Percentiles rank a stretch among this genome's conserved stretches.
These are phyloP conservation scores for Pseudonectria buxi DNA, from an alignment of 2,329 filamentous ascomycete genomes.

Conservation along the genomic window DNA sequence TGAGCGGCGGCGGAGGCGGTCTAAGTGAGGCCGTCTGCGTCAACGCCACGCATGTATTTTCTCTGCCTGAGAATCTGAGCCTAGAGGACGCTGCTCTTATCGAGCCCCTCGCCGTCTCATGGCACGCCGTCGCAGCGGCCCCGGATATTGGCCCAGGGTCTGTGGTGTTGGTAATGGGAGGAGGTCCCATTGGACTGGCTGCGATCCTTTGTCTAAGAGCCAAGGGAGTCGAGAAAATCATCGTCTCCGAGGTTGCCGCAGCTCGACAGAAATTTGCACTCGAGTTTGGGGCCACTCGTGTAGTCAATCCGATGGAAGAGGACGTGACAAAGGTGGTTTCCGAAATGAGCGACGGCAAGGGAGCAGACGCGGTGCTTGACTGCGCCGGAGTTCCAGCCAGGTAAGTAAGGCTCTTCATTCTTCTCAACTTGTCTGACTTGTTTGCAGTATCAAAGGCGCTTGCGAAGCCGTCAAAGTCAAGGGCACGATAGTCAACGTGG, in stretches of 20 bases:
- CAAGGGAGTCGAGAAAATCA: constrained; percentile 39
- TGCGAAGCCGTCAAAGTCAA: constrained; percentile 43
- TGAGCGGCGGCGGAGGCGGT: constrained; percentile 44
- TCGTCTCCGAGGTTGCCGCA: constrained; percentile 39
- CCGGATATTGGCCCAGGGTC: constrained; percentile 34
- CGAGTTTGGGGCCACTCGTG: constrained; percentile 37
- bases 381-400: constrained; percentile 46
- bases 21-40: constrained; percentile 49
- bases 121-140: constrained; percentile 38
- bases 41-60: constrained; percentile 39
- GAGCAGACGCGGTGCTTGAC: constrained; percentile 55
- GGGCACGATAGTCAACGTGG: constrained; percentile 57
- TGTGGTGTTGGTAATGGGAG: constrained; percentile 42
- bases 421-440: not conserved
- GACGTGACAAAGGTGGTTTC: constrained; percentile 39
- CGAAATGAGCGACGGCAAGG: constrained; percentile 40
- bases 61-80: constrained; percentile 42
- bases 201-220: constrained; percentile 40
- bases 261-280: constrained; percentile 35
- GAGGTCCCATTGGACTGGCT: constrained; percentile 42
- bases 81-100: constrained; percentile 47
- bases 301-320: constrained; percentile 35
- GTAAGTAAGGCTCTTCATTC: constrained; percentile 1
- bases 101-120: constrained; percentile 44
- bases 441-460: constrained; percentile 24